Conservation (phyloP, 192 early-diverging fungal genomes). For the Mortierella claussenii region DNA sequence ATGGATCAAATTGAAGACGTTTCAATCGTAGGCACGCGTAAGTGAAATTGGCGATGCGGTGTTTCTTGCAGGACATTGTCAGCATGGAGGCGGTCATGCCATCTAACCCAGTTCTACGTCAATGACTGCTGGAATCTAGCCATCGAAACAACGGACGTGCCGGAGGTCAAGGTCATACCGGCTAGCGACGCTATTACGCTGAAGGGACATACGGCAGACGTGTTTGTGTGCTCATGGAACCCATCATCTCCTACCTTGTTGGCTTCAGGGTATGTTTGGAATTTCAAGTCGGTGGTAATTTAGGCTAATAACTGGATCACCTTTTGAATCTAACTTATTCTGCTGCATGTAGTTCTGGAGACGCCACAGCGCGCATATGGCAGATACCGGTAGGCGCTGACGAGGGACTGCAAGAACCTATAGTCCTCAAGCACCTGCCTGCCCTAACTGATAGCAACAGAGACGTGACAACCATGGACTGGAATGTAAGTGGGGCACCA, state of each 20-base stretch:
- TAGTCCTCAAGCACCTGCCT: conserved; percentile 67
- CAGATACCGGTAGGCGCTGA: conserved; percentile 66
- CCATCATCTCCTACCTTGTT: conserved; percentile 68
- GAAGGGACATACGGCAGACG: conserved; percentile 76
- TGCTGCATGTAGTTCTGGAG: conserved; percentile 65
- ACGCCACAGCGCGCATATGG: conserved; percentile 92
- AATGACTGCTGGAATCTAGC: conserved; percentile 13
- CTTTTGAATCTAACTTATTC: background rate
- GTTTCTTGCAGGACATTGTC: too few relatives aligned
- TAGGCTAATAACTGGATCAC: background rate
- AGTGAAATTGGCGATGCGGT: too few relatives aligned
- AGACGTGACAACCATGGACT: conserved; percentile 86
- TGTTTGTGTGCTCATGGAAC: conserved; percentile 86
- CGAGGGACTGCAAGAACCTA: conserved; percentile 57
- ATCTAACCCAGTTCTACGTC: too few relatives aligned
- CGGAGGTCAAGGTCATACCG: conserved; percentile 48
- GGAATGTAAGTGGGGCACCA: conserved; percentile 92
- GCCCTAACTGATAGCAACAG: conserved; percentile 58
- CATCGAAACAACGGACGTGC: conserved; percentile 9
- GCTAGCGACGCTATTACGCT: conserved; percentile 65
- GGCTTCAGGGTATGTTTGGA: conserved; percentile 76
- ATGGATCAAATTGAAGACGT: conserved; percentile 47
- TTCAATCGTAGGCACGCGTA: conserved; percentile 37
- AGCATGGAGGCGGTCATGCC: too few relatives aligned
- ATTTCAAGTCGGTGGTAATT: background rate